These are phyloP conservation scores for Fusarium cyanostomum DNA, from an alignment of 2,329 filamentous ascomycete species.

Conservation along the genomic window DNA sequence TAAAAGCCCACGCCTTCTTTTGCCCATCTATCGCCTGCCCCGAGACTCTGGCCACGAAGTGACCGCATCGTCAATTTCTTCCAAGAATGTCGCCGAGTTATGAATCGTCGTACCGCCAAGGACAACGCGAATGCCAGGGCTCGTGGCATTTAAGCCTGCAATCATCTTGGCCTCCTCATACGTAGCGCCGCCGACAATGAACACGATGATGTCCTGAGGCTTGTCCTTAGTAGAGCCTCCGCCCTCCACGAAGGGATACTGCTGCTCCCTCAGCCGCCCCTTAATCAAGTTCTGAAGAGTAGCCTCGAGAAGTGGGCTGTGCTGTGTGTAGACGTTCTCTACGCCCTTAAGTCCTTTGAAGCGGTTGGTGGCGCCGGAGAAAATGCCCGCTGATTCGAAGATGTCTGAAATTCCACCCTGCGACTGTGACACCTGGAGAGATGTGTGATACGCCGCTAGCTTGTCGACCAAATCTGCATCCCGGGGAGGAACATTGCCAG, in stretches of 20 bases:
- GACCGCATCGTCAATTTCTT: constrained; percentile 91
- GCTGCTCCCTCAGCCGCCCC: constrained; percentile 82
- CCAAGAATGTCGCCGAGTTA: constrained; percentile 87
- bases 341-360: constrained; percentile 97
- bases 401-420: constrained; percentile 86
- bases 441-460: constrained; percentile 85
- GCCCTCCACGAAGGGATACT: constrained; percentile 94
- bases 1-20: neutral
- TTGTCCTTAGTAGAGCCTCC: constrained; percentile 89
- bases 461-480: constrained; percentile 84
- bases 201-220: constrained; percentile 94
- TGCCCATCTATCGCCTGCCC: constrained; percentile 35
- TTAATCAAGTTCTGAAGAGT: constrained; percentile 95
- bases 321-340: constrained; percentile 98
- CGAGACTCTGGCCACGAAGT: constrained; percentile 80
- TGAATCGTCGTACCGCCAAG: constrained; percentile 88
- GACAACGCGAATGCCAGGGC: constrained; percentile 88
- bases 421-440: constrained; percentile 80
- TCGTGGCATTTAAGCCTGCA: constrained; percentile 91
- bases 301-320: constrained; percentile 85
- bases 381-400: constrained; percentile 91
- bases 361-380: constrained; percentile 84
- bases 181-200: constrained; percentile 91
- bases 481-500: constrained; percentile 80
- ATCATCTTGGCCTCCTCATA: constrained; percentile 98